A percentile compares a stretch with the other conserved stretches of the same genome.
phyloP scores from a whole-genome alignment of 176 grass and related monocot species.

The Zoysia japonica region DNA sequence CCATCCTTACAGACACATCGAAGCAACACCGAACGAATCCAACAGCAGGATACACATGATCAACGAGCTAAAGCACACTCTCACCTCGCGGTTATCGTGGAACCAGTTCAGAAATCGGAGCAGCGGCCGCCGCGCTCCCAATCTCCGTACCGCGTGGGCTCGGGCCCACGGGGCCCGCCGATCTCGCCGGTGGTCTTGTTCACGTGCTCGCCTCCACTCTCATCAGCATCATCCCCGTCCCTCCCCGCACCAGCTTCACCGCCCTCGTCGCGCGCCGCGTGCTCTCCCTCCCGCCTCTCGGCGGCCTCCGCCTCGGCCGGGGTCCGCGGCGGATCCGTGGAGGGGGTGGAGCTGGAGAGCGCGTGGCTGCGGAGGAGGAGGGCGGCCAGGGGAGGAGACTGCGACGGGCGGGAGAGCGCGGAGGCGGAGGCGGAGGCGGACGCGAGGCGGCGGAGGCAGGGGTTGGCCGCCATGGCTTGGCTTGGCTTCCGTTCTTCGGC shows the following conservation, averaged over 20 bases:
- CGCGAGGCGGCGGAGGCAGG: slow-evolving; percentile 41
- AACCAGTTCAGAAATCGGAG: slow-evolving; percentile 72
- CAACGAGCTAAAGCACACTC: too few relatives aligned
- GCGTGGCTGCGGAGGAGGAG: background rate
- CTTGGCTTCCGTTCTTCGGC: background rate
- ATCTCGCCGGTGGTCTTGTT: slow-evolving; percentile 75
- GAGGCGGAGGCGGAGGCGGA: background rate
- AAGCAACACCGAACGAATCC: background rate
- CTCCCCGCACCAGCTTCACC: background rate
- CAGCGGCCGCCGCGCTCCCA: slow-evolving; percentile 84
- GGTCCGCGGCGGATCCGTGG: background rate
- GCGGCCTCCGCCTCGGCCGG: background rate
- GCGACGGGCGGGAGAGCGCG: slow-evolving; percentile 23
- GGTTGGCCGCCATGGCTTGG: slow-evolving; percentile 37
- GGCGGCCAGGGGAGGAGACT: background rate
- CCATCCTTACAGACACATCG: background rate
- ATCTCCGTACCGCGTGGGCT: slow-evolving; percentile 85
- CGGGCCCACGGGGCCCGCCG: slow-evolving; percentile 72
- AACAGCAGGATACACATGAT: background rate
- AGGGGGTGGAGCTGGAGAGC: slow-evolving; percentile 30
- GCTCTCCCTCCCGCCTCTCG: slow-evolving; percentile 1
- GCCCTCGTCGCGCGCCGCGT: slow-evolving; percentile 14
- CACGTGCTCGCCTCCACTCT: slow-evolving; percentile 36
- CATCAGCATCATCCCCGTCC: slow-evolving; percentile 8
- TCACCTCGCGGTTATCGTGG: background rate